A percentile compares a stretch with the other conserved stretches of the same genome.
These are phyloP conservation scores for Arthrobotrys pseudoclavata DNA, from an alignment of 2,329 filamentous ascomycete genomes.

Conservation along the genomic window DNA sequence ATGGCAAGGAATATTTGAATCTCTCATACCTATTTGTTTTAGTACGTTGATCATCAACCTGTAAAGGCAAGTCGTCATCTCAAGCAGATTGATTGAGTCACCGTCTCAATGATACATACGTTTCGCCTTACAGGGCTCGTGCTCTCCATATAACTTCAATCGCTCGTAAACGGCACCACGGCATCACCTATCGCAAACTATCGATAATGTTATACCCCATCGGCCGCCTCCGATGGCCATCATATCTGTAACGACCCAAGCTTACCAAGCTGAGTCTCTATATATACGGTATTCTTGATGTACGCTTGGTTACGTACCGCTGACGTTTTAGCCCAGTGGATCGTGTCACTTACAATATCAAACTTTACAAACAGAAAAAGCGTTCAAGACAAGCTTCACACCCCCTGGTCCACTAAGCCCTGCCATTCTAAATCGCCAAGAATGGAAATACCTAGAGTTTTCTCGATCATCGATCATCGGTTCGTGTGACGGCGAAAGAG, in stretches of 20 bases:
- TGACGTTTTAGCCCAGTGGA: too few relatives aligned
- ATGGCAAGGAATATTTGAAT: background rate
- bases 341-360: too few relatives aligned
- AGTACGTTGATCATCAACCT: background rate
- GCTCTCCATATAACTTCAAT: constrained; percentile 3
- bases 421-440: constrained; percentile 12
- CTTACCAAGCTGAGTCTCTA: too few relatives aligned
- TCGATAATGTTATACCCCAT: constrained; percentile 30
- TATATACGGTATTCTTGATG: too few relatives aligned
- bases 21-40: background rate
- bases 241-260: too few relatives aligned
- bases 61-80: background rate
- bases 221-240: constrained; percentile 35
- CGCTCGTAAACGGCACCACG: constrained; percentile 20
- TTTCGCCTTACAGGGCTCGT: constrained; percentile 5
- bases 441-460: constrained; percentile 28
- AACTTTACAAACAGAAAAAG: too few relatives aligned
- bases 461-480: constrained; percentile 19
- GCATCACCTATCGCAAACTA: constrained; percentile 26
- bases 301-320: too few relatives aligned
- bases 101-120: constrained; percentile 10
- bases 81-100: constrained; percentile 14
- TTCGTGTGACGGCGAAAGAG: background rate
- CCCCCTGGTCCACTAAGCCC: background rate
- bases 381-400: constrained; percentile 22